Percentiles rank a stretch among this genome's conserved stretches.
Conservation (phyloP, 352 stramenopile species). For the Phytophthora lateralis region DNA sequence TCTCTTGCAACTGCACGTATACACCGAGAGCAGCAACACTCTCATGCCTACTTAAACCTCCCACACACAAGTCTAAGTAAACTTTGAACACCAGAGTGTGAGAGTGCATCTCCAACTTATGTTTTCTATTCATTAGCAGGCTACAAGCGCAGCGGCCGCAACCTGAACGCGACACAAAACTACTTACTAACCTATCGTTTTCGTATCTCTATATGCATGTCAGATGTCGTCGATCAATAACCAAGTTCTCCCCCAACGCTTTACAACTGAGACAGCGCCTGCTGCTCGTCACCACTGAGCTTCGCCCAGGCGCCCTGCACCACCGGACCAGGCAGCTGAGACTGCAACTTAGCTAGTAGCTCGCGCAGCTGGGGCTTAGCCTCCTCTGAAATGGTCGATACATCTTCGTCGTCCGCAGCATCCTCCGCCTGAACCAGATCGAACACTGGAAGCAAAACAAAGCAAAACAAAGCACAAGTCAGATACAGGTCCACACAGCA, state of each 20-base stretch:
- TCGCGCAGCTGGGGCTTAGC: conserved; percentile 59
- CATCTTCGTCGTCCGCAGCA: conserved; percentile 67
- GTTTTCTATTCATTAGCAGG: conserved; percentile 33
- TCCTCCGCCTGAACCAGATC: conserved; percentile 65
- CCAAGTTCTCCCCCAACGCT: conserved; percentile 15
- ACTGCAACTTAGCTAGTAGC: conserved; percentile 70
- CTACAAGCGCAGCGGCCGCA: neutral
- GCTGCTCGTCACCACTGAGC: conserved; percentile 74
- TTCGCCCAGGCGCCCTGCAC: conserved; percentile 74
- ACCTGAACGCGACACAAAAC: conserved; percentile 32
- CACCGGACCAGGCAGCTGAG: conserved; percentile 59
- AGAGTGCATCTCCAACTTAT: conserved; percentile 16
- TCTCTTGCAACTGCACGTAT: neutral
- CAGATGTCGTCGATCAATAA: conserved; percentile 31
- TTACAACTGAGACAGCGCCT: conserved; percentile 71
- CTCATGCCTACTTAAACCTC: no score
- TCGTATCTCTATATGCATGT: conserved; percentile 39
- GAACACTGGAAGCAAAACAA: conserved; percentile 64
- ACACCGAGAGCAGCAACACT: conserved; percentile 1
- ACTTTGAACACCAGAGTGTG: neutral
- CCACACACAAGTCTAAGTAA: no score
- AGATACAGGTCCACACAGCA: conserved; percentile 8
- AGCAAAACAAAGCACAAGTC: conserved; percentile 26
- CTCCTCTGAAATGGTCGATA: conserved; percentile 72
- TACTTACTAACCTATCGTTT: conserved; percentile 30